Conservation (phyloP, 805 yeast species). For the Monosporozyma solicola region DNA sequence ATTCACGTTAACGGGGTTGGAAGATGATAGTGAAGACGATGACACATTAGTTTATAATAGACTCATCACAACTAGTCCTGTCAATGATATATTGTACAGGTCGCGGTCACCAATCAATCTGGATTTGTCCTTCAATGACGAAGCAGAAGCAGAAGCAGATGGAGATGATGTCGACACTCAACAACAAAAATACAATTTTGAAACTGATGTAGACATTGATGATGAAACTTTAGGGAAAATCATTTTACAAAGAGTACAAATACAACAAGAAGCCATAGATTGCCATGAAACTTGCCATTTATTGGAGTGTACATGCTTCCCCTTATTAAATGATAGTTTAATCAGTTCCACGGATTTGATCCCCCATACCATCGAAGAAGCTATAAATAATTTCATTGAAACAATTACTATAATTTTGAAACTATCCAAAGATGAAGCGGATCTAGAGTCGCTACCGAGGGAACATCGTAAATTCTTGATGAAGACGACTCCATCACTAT, state of each 20-base stretch:
- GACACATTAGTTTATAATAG: neutral
- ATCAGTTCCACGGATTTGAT: neutral
- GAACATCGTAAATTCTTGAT: conserved; percentile 13
- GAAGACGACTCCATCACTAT: conserved; percentile 25
- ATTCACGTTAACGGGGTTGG: conserved; percentile 21
- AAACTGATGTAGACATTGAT: conserved; percentile 3
- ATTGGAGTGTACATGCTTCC: neutral
- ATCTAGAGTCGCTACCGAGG: conserved; percentile 1
- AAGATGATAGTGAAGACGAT: neutral
- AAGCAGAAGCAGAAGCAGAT: no score
- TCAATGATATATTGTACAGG: neutral
- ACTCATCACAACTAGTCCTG: neutral
- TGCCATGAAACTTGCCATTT: neutral
- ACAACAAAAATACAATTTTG: neutral
- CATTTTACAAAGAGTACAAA: conserved; percentile 14
- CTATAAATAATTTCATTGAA: conserved; percentile 4
- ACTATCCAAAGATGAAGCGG: neutral
- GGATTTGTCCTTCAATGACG: neutral
- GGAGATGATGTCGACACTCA: neutral
- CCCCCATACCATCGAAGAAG: neutral
- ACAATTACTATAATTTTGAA: conserved; percentile 1
- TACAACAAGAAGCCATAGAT: neutral
- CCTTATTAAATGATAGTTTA: neutral
- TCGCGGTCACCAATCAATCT: neutral
- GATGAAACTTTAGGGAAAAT: conserved; percentile 3